These are phyloP conservation scores for Xerocomus amazonicus DNA, from an alignment of 1,284 basidiomycete species.

Conservation along the genomic window DNA sequence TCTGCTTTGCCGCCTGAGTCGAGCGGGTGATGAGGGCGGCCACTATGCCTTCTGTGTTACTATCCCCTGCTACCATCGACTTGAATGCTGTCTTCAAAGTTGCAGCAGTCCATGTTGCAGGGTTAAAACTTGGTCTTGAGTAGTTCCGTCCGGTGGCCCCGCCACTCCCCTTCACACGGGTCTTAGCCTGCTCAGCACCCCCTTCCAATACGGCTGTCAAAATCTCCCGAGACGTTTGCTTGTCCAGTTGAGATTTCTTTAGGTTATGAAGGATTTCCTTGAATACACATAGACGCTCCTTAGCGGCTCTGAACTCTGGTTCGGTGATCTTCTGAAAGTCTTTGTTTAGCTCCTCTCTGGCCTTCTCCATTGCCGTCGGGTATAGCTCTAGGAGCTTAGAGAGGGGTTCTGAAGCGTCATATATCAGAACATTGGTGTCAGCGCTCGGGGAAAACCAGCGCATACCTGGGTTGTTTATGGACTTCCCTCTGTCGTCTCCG, in stretches of 20 bases:
- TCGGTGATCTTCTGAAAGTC: background rate
- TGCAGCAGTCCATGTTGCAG: accelerated
- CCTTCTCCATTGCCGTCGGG: conserved; percentile 16
- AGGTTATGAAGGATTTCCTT: conserved; percentile 10
- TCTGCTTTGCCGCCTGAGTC: background rate
- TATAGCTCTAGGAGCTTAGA: conserved; percentile 11
- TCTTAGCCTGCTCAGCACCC: conserved; percentile 6
- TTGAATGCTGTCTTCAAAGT: background rate
- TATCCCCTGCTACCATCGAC: conserved; percentile 10
- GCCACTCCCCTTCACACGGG: background rate
- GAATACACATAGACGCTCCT: conserved; percentile 24
- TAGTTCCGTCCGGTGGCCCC: background rate
- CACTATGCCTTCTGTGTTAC: background rate
- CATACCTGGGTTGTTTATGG: conserved; percentile 10
- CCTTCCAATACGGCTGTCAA: conserved; percentile 13
- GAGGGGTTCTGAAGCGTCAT: conserved; percentile 12
- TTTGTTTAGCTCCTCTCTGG: conserved; percentile 1
- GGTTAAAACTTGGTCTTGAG: background rate
- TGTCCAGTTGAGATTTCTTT: conserved; percentile 6
- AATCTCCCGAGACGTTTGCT: conserved; percentile 3
- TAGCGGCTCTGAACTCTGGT: conserved; percentile 16
- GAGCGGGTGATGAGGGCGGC: conserved; percentile 4
- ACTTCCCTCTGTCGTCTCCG: background rate
- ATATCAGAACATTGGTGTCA: background rate
- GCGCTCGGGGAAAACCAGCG: background rate